phyloP scores from a whole-genome alignment of 176 grass and related monocot genomes.

The Hyparrhenia diplandra region DNA sequence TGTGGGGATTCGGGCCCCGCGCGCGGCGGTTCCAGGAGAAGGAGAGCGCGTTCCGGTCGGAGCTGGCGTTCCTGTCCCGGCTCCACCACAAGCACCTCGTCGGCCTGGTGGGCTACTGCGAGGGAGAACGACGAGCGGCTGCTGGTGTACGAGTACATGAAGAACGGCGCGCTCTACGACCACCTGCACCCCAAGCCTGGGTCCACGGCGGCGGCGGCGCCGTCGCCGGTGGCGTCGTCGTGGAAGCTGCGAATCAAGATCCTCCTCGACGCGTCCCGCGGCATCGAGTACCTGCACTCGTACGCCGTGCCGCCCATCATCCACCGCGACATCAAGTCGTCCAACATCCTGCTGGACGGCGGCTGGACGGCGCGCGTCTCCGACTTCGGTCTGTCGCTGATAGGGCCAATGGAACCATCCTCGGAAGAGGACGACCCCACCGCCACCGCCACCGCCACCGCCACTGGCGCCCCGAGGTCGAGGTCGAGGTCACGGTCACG shows the following conservation, averaged over 20 bases:
- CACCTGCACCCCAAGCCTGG: conserved; percentile 82
- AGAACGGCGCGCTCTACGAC: conserved; percentile 86
- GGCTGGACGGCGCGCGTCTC: conserved; percentile 80
- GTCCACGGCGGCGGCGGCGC: background rate
- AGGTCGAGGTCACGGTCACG: background rate
- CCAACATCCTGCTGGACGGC: conserved; percentile 84
- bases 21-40: conserved; percentile 71
- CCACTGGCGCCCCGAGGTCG: too few relatives aligned
- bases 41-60: conserved; percentile 93
- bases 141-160: conserved; percentile 96
- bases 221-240: conserved; percentile 48
- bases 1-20: conserved; percentile 41
- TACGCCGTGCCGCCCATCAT: conserved; percentile 98
- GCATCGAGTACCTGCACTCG: conserved; percentile 95
- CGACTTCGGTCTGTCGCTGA: conserved; percentile 82
- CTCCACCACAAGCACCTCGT: conserved; percentile 99
- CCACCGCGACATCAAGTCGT: conserved; percentile 98
- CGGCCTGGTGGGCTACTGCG: conserved; percentile 74
- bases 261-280: conserved; percentile 68
- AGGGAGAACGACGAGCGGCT: conserved; percentile 79
- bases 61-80: conserved; percentile 80
- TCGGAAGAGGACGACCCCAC: background rate
- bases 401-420: conserved; percentile 35
- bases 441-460: too few relatives aligned
- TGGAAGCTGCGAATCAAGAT: conserved; percentile 89